Base-by-base conservation (phyloP, 177 flowering plant genomes). In the Vitis hybrid region DNA sequence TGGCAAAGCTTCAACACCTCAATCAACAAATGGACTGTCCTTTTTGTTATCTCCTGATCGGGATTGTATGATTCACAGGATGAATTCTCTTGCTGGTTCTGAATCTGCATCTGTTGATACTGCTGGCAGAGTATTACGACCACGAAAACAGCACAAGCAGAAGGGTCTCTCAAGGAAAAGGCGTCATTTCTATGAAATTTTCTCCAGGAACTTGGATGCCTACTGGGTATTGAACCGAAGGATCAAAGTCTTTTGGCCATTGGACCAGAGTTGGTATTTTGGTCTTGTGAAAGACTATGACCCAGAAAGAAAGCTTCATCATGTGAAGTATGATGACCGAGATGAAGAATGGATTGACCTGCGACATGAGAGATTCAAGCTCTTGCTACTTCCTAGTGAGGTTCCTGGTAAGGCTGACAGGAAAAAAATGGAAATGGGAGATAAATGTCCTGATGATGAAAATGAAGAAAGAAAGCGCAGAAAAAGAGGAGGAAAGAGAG, bases 281-380 rank as follows among this genome's bases (percentile, higher is more conserved):
- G 99, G 99, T 59, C 83, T 87, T 71, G 86, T 96, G 9, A 81
- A 75, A 68, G 82, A 79, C 75, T 96, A 91, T 77, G 90, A 94
- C 56, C 75, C 87, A 23, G 80, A 79, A 32, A 78, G 68, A 45
- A 87, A 89, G 73, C 88, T 86, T 74, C 99, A 96, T 80, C 95
- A 91, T 79, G 82, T 96, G 10, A 94, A 93, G 61, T 94, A 96
- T 81, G 99, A 96, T 82, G 98, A 93, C 64, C 85, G 97, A 39
- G 99, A 96, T 72, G 97, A 94, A 71, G 98, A 96, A 78, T 94
- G 97, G 98, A 85, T 96, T 60, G 64, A 86, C 74, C 91, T 96
- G 58, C 82, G 80, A 69, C 78, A 79, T 66, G 99, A 96, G 80
- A 85, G 89, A 71, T 91, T 96, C 67, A 91, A 94, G 79, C 94